Conservation (phyloP, 225 moss, liverwort and hornwort genomes). For the Marchantia polymorpha region DNA sequence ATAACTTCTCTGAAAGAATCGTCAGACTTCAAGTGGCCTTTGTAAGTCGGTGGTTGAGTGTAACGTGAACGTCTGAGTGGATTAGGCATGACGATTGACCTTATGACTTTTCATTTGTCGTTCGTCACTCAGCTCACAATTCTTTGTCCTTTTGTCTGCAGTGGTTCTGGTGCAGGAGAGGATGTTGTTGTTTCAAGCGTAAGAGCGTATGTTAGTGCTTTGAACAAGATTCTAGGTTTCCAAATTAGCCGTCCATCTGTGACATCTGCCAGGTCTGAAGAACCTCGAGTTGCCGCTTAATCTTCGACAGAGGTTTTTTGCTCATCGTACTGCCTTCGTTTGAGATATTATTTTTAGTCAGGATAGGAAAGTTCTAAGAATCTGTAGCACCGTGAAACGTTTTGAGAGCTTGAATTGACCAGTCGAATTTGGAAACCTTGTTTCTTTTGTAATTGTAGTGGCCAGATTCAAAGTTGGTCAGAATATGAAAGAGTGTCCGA, state of each 20-base stretch:
- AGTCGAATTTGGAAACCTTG: background rate
- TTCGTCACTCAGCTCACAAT: background rate
- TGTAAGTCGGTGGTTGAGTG: too few relatives aligned
- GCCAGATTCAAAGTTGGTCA: background rate
- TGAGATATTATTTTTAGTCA: background rate
- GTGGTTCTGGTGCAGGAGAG: slow-evolving; percentile 81
- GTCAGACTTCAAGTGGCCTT: too few relatives aligned
- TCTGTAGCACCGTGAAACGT: background rate
- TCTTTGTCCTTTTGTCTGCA: slow-evolving; percentile 16
- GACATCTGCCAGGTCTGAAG: slow-evolving; percentile 38
- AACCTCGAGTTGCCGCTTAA: slow-evolving; percentile 39
- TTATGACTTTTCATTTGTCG: background rate
- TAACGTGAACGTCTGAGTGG: too few relatives aligned
- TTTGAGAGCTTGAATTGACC: background rate
- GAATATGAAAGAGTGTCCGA: background rate
- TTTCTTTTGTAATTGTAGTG: background rate
- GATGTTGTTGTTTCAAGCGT: slow-evolving; percentile 93
- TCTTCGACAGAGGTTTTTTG: background rate
- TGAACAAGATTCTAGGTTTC: slow-evolving; percentile 90
- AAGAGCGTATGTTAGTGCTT: slow-evolving; percentile 85
- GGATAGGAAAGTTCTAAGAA: background rate
- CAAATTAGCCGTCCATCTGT: slow-evolving; percentile 29
- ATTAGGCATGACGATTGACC: too few relatives aligned
- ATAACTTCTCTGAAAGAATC: too few relatives aligned
- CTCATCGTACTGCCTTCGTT: background rate